Percentiles rank a stretch among this genome's conserved stretches.
These are phyloP conservation scores for Tricholoma matsutake DNA, from an alignment of 768 basidiomycete genomes.

Conservation along the genomic window DNA sequence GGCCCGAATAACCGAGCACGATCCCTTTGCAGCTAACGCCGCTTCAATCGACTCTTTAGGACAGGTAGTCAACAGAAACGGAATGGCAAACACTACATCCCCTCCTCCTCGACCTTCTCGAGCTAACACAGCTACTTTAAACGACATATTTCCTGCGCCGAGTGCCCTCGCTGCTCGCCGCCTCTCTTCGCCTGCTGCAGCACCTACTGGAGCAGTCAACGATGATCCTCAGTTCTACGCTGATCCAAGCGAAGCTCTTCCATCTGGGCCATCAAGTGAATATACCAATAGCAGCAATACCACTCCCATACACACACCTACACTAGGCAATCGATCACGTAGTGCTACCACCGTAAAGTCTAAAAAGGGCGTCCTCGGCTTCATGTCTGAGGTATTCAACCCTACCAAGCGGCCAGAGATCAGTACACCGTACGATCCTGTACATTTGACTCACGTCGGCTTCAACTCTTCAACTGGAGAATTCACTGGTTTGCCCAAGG, in stretches of 20 bases:
- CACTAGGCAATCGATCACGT: slow-evolving; percentile 37
- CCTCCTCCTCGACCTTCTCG: slow-evolving; percentile 81
- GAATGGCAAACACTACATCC: slow-evolving; percentile 38
- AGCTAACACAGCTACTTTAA: slow-evolving; percentile 79
- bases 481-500: slow-evolving; percentile 95
- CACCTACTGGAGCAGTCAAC: slow-evolving; percentile 28
- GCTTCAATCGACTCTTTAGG: slow-evolving; percentile 25
- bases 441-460: slow-evolving; percentile 98
- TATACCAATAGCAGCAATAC: slow-evolving; percentile 18
- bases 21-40: slow-evolving; percentile 53
- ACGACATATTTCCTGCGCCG: slow-evolving; percentile 61
- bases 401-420: slow-evolving; percentile 82
- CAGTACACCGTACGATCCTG: slow-evolving; percentile 97
- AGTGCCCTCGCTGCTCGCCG: slow-evolving; percentile 43
- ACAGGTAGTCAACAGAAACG: slow-evolving; percentile 27
- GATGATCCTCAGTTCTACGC: slow-evolving; percentile 41
- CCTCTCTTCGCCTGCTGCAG: slow-evolving; percentile 44
- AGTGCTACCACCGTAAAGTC: slow-evolving; percentile 47
- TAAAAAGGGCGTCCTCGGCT: slow-evolving; percentile 72
- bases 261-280: slow-evolving; percentile 31
- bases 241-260: slow-evolving; percentile 42
- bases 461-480: slow-evolving; percentile 99
- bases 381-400: slow-evolving; percentile 69
- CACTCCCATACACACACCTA: slow-evolving; percentile 16
- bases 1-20: slow-evolving; percentile 43